phyloP scores from a whole-genome alignment of 805 yeast species.

The Cyberlindnera xishuangbannaensis region DNA sequence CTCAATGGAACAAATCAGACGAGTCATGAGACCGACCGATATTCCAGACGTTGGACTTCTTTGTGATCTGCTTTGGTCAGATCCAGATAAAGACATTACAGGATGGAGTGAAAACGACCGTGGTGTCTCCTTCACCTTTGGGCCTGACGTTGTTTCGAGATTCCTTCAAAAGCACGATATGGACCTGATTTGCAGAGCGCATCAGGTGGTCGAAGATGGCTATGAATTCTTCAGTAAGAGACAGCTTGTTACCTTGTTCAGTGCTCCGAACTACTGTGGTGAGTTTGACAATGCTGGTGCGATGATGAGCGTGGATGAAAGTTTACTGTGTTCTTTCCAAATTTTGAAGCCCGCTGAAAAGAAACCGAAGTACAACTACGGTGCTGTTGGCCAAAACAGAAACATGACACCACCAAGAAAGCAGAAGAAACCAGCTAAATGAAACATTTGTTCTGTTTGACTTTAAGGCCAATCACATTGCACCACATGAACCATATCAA shows the following conservation, averaged over 20 bases:
- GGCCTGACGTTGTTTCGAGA: constrained; percentile 97
- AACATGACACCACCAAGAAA: constrained; percentile 58
- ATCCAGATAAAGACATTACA: constrained; percentile 95
- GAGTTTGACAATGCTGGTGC: constrained; percentile 99
- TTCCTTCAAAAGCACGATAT: constrained; percentile 95
- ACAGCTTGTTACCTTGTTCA: constrained; percentile 89
- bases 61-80: constrained; percentile 97
- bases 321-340: constrained; percentile 91
- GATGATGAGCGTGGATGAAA: constrained; percentile 98
- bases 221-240: constrained; percentile 95
- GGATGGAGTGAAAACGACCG: constrained; percentile 99
- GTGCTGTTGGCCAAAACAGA: constrained; percentile 36
- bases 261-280: constrained; percentile 98
- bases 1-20: constrained; percentile 97
- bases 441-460: not conserved
- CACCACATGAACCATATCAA: too few species aligned
- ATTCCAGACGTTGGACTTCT: constrained; percentile 96
- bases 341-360: constrained; percentile 97
- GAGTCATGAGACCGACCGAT: constrained; percentile 99
- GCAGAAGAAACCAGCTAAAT: constrained; percentile 45
- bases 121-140: constrained; percentile 98
- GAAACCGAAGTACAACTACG: constrained; percentile 62
- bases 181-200: constrained; percentile 98
- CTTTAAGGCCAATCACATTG: too few species aligned
- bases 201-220: constrained; percentile 98